Evolutionary conservation across 1,284 basidiomycete genomes (phyloP), one percentile per base, ranked within the genome.

Genomic region (Anthracocystis setariae): DNA sequence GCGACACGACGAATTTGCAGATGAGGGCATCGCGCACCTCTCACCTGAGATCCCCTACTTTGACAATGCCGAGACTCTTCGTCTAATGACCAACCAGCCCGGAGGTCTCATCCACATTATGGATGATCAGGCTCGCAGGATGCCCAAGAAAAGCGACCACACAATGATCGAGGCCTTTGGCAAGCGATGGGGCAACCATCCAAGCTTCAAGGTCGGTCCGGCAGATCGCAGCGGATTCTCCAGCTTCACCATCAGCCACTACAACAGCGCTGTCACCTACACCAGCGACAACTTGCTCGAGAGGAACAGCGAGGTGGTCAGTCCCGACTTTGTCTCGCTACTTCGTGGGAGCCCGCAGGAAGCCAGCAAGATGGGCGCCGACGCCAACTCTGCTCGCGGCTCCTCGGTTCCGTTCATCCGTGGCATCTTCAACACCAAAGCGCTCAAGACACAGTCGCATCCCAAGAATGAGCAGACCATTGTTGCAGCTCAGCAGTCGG

Each of bases 41-140:
- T 88, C 91, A 0, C 91, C 91, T 0, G 86, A 89, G 5, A 84
- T 93, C 0, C 88, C 91, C 0, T 94, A 91, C 85, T 94, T 93
- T 82, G 93, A 96, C 85, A 97, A 98, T 83, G 84, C 90, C 15
- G 94, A 98, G 82, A 93, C 92, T 73, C 84, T 98, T 32, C 89
- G 92, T 12, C 86, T 99, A 45, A 85, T 98, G 42, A 90, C 93
- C 77, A 91, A 93, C 82, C 87, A 88, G 71, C 94, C 93, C 2
- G 92, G 93, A 15, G 95, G 96, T 4, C 86, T 98, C 29, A 90
- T 97, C 51, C 92, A 95, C 81, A 98, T 98, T 83, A 93, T 98
- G 90, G 94, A 98, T 81, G 95, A 98, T 80, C 93, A 97, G 84
- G 91, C 93, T 10, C 87, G 90, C 17, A 87, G 91, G 39, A 87